Evolutionary conservation across 2,329 filamentous ascomycete species (phyloP), one percentile per base, ranked within the genome.

Genomic region (Xylaria sp.): DNA sequence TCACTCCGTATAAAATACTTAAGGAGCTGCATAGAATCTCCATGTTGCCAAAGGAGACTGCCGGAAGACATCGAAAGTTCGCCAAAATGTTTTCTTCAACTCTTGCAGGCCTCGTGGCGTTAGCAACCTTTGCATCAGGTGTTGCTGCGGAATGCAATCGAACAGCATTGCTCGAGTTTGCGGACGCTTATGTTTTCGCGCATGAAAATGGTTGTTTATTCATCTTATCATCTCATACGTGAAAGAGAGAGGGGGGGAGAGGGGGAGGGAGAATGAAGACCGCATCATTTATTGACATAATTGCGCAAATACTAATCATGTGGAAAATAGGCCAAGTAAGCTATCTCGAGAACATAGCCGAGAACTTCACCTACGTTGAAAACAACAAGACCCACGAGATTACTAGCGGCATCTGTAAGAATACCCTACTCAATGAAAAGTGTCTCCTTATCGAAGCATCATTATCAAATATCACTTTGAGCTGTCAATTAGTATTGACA

Each of bases 361-460:
- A 70, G 9, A 73, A 76, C 61, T 75, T 77, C 68, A 74, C 72
- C 10, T 77, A 77, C 66, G 4, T 76, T 48, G 75, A 77, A 70
- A 77, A 77, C 64, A 77, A 77, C 68, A 69, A 72, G 60, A 76
- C 75, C 23, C 60, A 52, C 0, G 75, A 77, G 52, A 74, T 76
- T 62, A 73, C 72, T 1, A 63, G 59, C 23, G 73, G 76, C 2
- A 73, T 77, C 41, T 70, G 67, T 69, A 60, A 67, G 67, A 34
- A 18, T 15, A 18, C 20, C 20, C 4, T 20, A 36, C 4, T 23
- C 36, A 20, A 32, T 15, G 15, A 32, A 12, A 15, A 30, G 6
- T 34, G 20, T 36, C 50, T 53, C 52, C 12, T 34, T 55, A 3
- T 55, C 10, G 30, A 12, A 36, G 9, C 18, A 34, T 32, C 12